Evolutionary conservation across 202 grass and related monocot species (phyloP), one percentile per base, ranked within the genome.

Genomic region (Elaeis oleifera): DNA sequence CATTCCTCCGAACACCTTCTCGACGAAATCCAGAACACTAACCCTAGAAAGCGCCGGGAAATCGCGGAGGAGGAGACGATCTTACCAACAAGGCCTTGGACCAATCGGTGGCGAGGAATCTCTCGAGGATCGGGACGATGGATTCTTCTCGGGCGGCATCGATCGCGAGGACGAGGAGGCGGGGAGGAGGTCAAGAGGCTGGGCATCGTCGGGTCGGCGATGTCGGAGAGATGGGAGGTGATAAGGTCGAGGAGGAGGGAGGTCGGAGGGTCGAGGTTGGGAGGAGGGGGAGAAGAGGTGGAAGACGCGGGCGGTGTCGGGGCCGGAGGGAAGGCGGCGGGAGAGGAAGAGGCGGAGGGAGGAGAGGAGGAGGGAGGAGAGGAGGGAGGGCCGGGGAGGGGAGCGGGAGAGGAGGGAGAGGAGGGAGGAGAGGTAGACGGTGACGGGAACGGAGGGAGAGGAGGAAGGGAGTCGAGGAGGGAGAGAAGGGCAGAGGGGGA

Each of bases 21-120:
- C 39, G 64, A 95, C 68, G 74, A 84, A 85, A 59, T 72, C 68
- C 6, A 75, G 69, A 21, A 95, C 36, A 5, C 67, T 61, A 61
- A 31, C 24, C 14, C 9, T 13, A 20, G 60, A 70, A 67, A 68
- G 51, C 29, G 58, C 50, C 13, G 89, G 81, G 27, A 95, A 67
- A 27, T 95, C 89, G 36, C 81, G 89, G 31, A 95, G 74, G 67
- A 88, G 66, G 89, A 71, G 56, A 73, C 79, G 53, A 88, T 63
- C 74, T 86, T 52, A 95, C 65, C 53, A 88, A 59, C 39, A 86
- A 68, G 13, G 81, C 28, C 29, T 83, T 80, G 16, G 89, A 72
- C 84, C 89, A 95, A 25, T 25, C 60, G 57, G 75, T 69, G 20
- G 78, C 64, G 17, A 88, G 78, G 60, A 95, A 59, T 1, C 57